These are phyloP conservation scores for Euryodendron excelsum DNA, from an alignment of 148 eudicot genomes.

Conservation along the genomic window DNA sequence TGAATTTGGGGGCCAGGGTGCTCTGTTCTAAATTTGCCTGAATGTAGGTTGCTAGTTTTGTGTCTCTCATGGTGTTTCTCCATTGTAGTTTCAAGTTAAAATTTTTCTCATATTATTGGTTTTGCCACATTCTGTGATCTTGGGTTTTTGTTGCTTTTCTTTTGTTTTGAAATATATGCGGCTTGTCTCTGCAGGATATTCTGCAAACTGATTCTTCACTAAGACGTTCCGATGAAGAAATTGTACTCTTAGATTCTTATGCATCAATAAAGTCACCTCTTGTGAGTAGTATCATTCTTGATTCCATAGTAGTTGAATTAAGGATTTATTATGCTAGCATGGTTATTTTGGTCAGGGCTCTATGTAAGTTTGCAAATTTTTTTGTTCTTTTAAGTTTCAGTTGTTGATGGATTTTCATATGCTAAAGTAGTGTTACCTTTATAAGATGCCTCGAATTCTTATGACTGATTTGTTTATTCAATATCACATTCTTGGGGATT, in stretches of 20 bases:
- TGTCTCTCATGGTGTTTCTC: neutral
- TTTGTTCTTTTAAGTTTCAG: neutral
- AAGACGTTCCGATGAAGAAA: slow-evolving; percentile 66
- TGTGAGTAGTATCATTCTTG: slow-evolving; percentile 47
- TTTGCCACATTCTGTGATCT: neutral
- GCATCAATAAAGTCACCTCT: slow-evolving; percentile 80
- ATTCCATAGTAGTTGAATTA: slow-evolving; percentile 4
- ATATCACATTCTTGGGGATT: neutral
- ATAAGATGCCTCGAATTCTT: neutral
- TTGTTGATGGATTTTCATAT: neutral
- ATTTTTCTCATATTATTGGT: neutral
- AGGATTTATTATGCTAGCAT: neutral
- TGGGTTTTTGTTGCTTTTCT: neutral
- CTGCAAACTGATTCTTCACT: slow-evolving; percentile 69
- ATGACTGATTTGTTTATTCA: neutral
- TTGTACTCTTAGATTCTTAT: slow-evolving; percentile 64
- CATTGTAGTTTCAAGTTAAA: neutral
- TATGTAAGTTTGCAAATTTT: neutral
- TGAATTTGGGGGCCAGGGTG: neutral
- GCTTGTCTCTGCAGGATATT: slow-evolving; percentile 56
- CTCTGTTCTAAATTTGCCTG: neutral
- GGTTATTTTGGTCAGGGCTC: neutral
- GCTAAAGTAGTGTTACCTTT: neutral
- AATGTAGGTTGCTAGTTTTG: neutral
- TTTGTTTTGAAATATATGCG: slow-evolving; percentile 1